Base-by-base conservation (phyloP, 1,284 basidiomycete species). In the Cryptococcus wingfieldii region DNA sequence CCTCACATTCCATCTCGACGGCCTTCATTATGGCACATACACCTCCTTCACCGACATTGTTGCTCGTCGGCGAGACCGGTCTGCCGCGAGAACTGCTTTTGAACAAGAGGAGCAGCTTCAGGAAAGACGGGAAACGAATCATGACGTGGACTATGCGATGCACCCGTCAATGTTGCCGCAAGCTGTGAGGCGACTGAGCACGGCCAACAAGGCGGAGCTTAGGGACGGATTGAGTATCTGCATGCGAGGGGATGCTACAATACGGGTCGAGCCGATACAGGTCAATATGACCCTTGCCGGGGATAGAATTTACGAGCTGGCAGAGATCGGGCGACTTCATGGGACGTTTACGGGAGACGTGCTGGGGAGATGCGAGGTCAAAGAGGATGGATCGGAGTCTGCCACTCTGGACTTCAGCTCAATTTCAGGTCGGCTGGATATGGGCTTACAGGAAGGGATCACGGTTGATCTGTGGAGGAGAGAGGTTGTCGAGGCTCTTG, bases 381-480 rank as follows among this genome's bases (percentile, higher is more conserved):
- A 50, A 10, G 42, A 41, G 1, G 56, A 59, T 9, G 67, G 63
- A 2, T 31, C 12, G 6, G 70, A 76, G 41, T 47, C 49, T 6
- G 46, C 63, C 28, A n/a, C 45, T 1, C 59, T 76, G 23, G 60
- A 65, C 16, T 55, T 52, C 10, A 43, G 58, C 0, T 84, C 87
- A 0, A 56, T 82, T 13, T 79, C 83, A 38, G 63, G 81, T 1
- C 80, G 85, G 44, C 61, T 84, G 27, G 80, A 82, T 56, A 69
- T 81, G 38, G 78, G 79, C 10, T 79, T 84, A 8, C 87, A 90
- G 61, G 82, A 82, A 4, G 71, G 74, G 2, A 58, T 88, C 19
- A 83, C 83, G 47, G 55, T 88, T 46, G 87, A 90, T 68, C 72
- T 90, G 10, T 90, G 88, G 87, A 83, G 87, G 56, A 82, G 82